Percentiles rank a stretch among this genome's conserved stretches.
Conservation (phyloP, 1,284 basidiomycete species). For the Sanguinoderma infundibulare region DNA sequence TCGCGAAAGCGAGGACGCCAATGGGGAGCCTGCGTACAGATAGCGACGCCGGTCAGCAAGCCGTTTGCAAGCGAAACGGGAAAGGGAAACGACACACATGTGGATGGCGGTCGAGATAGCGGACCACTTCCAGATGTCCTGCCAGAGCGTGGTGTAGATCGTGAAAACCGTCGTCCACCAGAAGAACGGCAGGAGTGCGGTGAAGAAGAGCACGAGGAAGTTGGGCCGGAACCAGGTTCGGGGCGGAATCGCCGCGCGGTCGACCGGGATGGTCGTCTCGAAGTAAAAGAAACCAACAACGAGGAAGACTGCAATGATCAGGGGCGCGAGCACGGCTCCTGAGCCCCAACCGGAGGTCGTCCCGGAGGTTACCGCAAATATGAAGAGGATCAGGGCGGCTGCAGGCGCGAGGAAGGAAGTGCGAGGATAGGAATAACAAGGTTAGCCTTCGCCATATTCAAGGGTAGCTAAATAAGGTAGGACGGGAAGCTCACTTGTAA, state of each 20-base stretch:
- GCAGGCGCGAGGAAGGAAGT: not conserved
- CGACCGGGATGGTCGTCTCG: conserved; percentile 43
- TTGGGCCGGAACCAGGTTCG: conserved; percentile 48
- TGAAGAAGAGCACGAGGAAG: conserved; percentile 43
- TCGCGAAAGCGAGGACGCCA: conserved; percentile 41
- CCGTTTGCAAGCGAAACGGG: not conserved
- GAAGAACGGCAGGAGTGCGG: conserved; percentile 45
- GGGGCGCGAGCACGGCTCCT: conserved; percentile 44
- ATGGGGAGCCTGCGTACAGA: conserved; percentile 43
- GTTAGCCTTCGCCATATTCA: not conserved
- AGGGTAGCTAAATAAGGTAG: not conserved
- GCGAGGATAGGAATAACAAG: not conserved
- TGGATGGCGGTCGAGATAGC: conserved; percentile 44
- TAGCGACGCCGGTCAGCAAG: not conserved
- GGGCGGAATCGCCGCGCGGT: conserved; percentile 45
- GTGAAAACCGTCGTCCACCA: conserved; percentile 47
- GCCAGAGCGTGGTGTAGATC: conserved; percentile 44
- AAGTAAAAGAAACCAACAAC: conserved; percentile 46
- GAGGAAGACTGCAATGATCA: conserved; percentile 46
- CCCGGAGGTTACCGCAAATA: conserved; percentile 53
- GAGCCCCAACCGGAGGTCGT: conserved; percentile 48
- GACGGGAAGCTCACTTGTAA: conserved; percentile 38
- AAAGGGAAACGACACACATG: conserved; percentile 34
- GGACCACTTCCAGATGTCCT: conserved; percentile 43
- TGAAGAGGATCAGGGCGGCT: conserved; percentile 45